Base-by-base conservation (phyloP, 2,329 filamentous ascomycete species). In the Talaromyces sp. region DNA sequence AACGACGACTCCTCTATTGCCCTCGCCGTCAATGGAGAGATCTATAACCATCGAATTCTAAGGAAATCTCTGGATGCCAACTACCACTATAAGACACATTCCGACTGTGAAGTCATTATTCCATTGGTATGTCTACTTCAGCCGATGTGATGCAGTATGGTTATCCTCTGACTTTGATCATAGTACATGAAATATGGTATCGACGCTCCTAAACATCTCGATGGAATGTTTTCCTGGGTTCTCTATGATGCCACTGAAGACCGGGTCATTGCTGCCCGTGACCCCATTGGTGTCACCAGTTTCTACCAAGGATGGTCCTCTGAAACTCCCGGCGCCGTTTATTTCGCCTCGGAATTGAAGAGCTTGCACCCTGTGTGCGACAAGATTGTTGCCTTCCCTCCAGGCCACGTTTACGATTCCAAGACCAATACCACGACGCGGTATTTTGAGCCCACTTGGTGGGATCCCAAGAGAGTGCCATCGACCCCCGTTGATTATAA, bases 171-270 rank as follows among this genome's bases (percentile, higher is more conserved):
- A 17, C 7, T 9, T n/a, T 40, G 25, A 50, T 8, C 25, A n/a
- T n/a, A 96, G 89, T 99, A 99, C 74, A 84, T 91, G 79, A 86
- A 97, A 77, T 84, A 95, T 83, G 94, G 87, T 69, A 82, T 95
- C 66, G 91, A 97, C 70, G 91, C 93, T 59, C 92, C 94, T 62
- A 94, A 93, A 77, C 82, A 91, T 76, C 86, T 99, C 66, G 94
- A 99, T 74, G 94, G 94, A 80, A 99, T 99, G 94, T 99, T 99
- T 84, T 97, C 93, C 15, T 99, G 95, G 79, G 92, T 99, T 58
- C 84, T 99, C 55, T 96, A 96, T 78, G 94, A 99, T 80, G 96
- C 96, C 84, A 87, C 85, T 66, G 86, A 91, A 75, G 89, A 99
- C 80, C 88, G 94, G 65, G 89, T 91, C 62, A 86, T 99, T 70